Base-by-base conservation (phyloP, 495 filamentous ascomycete genomes). In the Tuber melanosporum region DNA sequence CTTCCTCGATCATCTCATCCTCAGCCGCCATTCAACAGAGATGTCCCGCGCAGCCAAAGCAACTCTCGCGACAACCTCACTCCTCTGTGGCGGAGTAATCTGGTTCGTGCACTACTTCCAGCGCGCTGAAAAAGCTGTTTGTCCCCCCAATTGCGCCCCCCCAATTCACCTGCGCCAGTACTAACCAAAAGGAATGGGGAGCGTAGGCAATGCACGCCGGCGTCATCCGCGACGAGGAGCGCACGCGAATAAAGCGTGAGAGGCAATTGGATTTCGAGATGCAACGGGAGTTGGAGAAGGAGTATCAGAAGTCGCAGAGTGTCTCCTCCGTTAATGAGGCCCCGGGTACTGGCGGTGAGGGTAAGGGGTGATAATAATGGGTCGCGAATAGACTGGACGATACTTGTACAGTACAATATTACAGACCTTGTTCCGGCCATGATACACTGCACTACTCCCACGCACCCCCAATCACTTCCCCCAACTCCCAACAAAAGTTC, bases 11-110 rank as follows among this genome's bases (percentile, higher is more conserved):
- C 20, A 76, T 57, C 8, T 52, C 20, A 46, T 43, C 80, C 32
- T 47, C 15, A 45, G 75, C 69, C 42, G 15, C 44, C 12, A 49
- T 46, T 39, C 26, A 75, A 79, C 78, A 83, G 77, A 80, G 78
- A 99, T 99, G 96, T 98, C 95, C 75, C 90, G 89, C 76, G 92
- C 93, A 71, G 91, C 95, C 2, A 97, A 97, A 83, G 83, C 93
- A 78, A 98, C 95, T 15, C 88, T 99, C 22, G 87, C 90, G 43
- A 88, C 88, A 46, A 98, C 94, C 0, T 90, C 91, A 39, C 86
- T 93, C 72, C 90, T 92, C 77, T 93, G 94, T 20, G 87, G 89
- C 32, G 87, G 89, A 70, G 95, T 94, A 57, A 89, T 98, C 76
- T 87, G 90, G 73, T 92, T 97, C 84, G 95, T 99, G 73, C 96